Percentiles rank a stretch among this genome's conserved stretches.
phyloP scores from a whole-genome alignment of 805 yeast genomes.

The Lipomyces chichibuensis region DNA sequence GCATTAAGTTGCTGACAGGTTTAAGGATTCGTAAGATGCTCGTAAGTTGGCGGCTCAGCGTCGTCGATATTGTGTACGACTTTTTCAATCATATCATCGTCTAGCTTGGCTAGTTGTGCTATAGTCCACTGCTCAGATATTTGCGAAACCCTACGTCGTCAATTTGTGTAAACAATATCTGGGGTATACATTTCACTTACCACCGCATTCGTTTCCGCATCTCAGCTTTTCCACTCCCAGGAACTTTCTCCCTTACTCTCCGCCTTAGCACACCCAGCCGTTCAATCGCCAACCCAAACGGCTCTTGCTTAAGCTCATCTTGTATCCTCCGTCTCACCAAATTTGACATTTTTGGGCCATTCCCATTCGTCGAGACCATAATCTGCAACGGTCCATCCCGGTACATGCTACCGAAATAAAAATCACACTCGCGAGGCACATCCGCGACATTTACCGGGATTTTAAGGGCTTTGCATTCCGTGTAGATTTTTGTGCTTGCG shows the following conservation, averaged over 20 bases:
- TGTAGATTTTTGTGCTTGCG: constrained; percentile 60
- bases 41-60: constrained; percentile 31
- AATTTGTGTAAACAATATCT: neutral
- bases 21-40: neutral
- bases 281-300: constrained; percentile 33
- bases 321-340: constrained; percentile 61
- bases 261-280: constrained; percentile 27
- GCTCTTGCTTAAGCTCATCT: constrained; percentile 32
- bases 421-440: constrained; percentile 81
- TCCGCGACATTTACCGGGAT: constrained; percentile 79
- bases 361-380: constrained; percentile 82
- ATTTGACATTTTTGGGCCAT: constrained; percentile 74
- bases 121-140: constrained; percentile 33
- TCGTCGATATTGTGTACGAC: constrained; percentile 14
- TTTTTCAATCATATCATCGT: constrained; percentile 16
- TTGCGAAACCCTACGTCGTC: constrained; percentile 21
- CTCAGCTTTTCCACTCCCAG: constrained; percentile 19
- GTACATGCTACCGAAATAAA: constrained; percentile 79
- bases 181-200: constrained; percentile 5
- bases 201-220: constrained; percentile 33
- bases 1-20: neutral
- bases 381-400: constrained; percentile 73
- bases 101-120: constrained; percentile 22
- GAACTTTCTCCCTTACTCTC: constrained; percentile 22
- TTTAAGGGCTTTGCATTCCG: constrained; percentile 49